Conservation (phyloP, 176 grass and related monocot genomes). For the Phragmites australis region DNA sequence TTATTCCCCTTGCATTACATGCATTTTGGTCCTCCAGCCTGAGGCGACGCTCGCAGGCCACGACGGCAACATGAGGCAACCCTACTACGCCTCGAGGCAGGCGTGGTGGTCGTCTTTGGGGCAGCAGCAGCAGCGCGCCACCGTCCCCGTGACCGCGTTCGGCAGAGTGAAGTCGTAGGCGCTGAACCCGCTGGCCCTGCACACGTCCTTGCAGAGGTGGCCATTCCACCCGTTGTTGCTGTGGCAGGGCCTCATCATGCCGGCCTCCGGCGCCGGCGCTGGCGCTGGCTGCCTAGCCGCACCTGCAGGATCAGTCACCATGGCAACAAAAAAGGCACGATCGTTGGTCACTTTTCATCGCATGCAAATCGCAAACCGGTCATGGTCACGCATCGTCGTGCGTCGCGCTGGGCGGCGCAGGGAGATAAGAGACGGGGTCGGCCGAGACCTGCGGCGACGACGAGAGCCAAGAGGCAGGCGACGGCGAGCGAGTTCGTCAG, state of each 20-base stretch:
- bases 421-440: neutral
- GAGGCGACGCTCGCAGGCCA: neutral
- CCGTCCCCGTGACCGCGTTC: neutral
- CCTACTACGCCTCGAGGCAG: neutral
- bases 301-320: neutral
- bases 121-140: conserved; percentile 8
- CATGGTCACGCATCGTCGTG: neutral
- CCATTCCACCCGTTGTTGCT: conserved; percentile 5
- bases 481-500: neutral
- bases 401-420: too few relatives aligned
- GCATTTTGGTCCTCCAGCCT: neutral
- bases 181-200: neutral
- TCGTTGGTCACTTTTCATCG: neutral
- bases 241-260: neutral
- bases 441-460: neutral
- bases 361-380: neutral
- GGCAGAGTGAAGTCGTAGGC: neutral
- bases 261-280: neutral
- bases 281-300: too few relatives aligned
- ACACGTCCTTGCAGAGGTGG: conserved; percentile 5
- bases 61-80: neutral
- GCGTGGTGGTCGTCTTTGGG: neutral
- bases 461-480: conserved; percentile 1
- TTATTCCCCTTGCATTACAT: neutral
- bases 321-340: too few relatives aligned